A percentile compares a stretch with the other conserved stretches of the same genome.
phyloP scores from a whole-genome alignment of 192 early-diverging fungal species.

The Coemansia sp. region DNA sequence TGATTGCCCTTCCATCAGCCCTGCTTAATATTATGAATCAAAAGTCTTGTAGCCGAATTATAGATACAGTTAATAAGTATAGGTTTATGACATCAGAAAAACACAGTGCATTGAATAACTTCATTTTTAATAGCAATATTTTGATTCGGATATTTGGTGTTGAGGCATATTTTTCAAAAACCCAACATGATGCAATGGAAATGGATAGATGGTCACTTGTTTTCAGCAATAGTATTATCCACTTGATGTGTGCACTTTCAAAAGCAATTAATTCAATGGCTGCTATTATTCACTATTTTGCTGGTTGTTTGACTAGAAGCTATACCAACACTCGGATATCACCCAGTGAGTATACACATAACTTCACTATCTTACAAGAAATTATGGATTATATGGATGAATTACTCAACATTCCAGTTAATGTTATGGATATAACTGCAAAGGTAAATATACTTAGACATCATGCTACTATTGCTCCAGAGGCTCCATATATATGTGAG shows the following conservation, averaged over 20 bases:
- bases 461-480: slow-evolving; percentile 53
- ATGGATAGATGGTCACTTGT: too few species aligned
- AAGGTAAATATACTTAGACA: slow-evolving; percentile 56
- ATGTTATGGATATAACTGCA: background rate
- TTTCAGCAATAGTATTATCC: too few species aligned
- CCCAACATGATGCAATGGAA: too few species aligned
- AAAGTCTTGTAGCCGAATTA: background rate
- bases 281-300: background rate
- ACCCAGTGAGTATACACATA: background rate
- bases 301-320: background rate
- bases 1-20: background rate
- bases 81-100: background rate
- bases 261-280: too few species aligned
- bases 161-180: too few species aligned
- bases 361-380: background rate
- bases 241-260: too few species aligned
- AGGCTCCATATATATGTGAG: slow-evolving; percentile 25
- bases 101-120: background rate
- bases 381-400: background rate
- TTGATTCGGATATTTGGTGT: too few species aligned
- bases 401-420: background rate
- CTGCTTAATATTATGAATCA: background rate
- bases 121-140: too few species aligned
- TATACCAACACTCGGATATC: background rate
- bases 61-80: background rate